phyloP scores from a whole-genome alignment of 2,329 filamentous ascomycete species.

The Fusarium sp. region DNA sequence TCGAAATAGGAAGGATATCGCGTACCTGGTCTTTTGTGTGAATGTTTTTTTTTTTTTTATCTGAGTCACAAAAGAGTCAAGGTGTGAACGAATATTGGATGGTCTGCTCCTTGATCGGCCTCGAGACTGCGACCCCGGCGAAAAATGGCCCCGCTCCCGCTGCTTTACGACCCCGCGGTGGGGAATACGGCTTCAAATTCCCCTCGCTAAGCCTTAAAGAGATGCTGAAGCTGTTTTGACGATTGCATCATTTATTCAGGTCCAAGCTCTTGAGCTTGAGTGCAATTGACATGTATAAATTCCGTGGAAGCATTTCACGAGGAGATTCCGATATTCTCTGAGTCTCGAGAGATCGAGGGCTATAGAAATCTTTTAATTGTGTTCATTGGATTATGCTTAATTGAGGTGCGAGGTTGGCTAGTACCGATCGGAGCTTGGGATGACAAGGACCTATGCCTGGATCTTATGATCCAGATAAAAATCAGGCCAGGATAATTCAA shows the following conservation, averaged over 20 bases:
- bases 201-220: neutral
- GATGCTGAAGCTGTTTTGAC: conserved; percentile 6
- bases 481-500: neutral
- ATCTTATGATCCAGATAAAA: neutral
- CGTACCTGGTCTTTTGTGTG: conserved; percentile 18
- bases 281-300: neutral
- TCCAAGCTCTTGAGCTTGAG: conserved; percentile 4
- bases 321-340: rapidly evolving
- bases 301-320: neutral
- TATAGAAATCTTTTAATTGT: neutral
- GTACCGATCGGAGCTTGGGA: neutral
- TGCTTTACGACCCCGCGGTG: conserved; percentile 23
- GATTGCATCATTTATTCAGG: conserved; percentile 30
- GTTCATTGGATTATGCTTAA: rapidly evolving
- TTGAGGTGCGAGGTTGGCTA: neutral
- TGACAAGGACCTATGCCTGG: neutral
- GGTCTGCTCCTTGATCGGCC: conserved; percentile 31
- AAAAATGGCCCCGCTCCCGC: conserved; percentile 44
- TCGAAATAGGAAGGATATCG: conserved; percentile 2
- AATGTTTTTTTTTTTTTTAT: neutral
- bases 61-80: conserved; percentile 42
- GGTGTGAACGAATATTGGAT: conserved; percentile 13
- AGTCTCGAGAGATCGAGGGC: rapidly evolving
- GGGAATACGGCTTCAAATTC: neutral
- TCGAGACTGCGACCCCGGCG: conserved; percentile 23